A percentile compares a stretch with the other conserved stretches of the same genome.
Conservation (phyloP, 2,329 filamentous ascomycete species). For the Aspergillus alliaceus region DNA sequence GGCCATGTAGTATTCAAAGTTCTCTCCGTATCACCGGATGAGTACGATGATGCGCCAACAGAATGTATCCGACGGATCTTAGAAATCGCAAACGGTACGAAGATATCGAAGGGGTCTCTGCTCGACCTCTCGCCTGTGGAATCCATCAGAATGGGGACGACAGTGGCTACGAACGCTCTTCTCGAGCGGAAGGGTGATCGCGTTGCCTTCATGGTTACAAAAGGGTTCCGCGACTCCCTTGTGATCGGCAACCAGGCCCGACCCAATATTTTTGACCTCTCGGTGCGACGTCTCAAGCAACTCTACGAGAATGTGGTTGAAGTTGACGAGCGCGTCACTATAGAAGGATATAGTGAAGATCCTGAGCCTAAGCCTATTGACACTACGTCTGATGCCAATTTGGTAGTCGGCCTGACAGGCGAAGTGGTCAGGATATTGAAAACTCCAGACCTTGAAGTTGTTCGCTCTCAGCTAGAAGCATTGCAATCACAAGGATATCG, state of each 20-base stretch:
- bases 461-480: conserved; percentile 58
- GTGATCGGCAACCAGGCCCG: conserved; percentile 83
- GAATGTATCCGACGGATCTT: conserved; percentile 19
- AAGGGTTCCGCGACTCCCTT: conserved; percentile 79
- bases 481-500: conserved; percentile 67
- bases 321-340: conserved; percentile 48
- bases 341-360: conserved; percentile 25
- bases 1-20: conserved; percentile 75
- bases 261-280: conserved; percentile 82
- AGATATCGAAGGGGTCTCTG: conserved; percentile 14
- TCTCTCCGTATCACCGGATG: conserved; percentile 79
- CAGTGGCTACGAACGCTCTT: conserved; percentile 83
- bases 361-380: conserved; percentile 17
- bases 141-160: conserved; percentile 82
- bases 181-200: conserved; percentile 29
- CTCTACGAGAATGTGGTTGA: conserved; percentile 26
- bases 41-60: conserved; percentile 72
- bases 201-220: conserved; percentile 54
- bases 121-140: conserved; percentile 19
- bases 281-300: conserved; percentile 72
- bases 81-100: conserved; percentile 5
- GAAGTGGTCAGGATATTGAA: conserved; percentile 69
- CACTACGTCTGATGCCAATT: conserved; percentile 55
- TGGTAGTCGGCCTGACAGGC: conserved; percentile 54
- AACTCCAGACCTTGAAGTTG: conserved; percentile 54